Base-by-base conservation (phyloP, 441 rosid genomes). In the Codiaeum variegatum region DNA sequence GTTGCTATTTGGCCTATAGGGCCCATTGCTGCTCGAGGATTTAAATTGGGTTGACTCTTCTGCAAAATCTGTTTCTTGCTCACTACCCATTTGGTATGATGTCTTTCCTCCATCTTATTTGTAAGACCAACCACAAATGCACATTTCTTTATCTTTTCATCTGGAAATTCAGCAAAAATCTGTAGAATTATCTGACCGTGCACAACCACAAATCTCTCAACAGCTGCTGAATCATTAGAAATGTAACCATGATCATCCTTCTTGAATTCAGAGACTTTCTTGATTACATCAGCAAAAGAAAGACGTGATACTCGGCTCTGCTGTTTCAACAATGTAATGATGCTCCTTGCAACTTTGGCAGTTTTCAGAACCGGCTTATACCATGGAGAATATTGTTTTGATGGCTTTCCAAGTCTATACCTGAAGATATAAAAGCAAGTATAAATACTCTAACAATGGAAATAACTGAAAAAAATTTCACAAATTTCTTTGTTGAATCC, bases 401-500 rank as follows among this genome's bases (percentile, higher is more conserved):
- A 86, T 21, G 98, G 98, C 73, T 80, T 82, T 16, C 97, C 96
- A 36, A 89, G 97, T 73, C 91, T 82, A 80, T 92, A 94, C 97
- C 95, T 92, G 85, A 77, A 81, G 44, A 54, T 31, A 23, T 34
- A 0, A 70, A 24, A 44, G 19, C n/a, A 24, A 58, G 31, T n/a
- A 34, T 28, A 58, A 24, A 26, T 26, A 26, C 16, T 60, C 66
- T 9, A 21, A 18, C 56, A 55, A 21, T 16, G 26, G 32, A 19
- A n/a, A 60, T 12, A 19, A 10, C 29, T 44, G 9, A 12, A 28
- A 21, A 7, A 28, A n/a, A 61, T 10, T 61, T 44, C 31, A 31
- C 1, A 21, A 10, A 60, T 60, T 10, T n/a, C 19, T 58, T 56
- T 6, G 12, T 11, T 24, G 28, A 70, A 60, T 26, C 18, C 11